A percentile compares a stretch with the other conserved stretches of the same genome.
These are phyloP conservation scores for Didymella pinodella DNA, from an alignment of 2,329 filamentous ascomycete genomes.

Conservation along the genomic window DNA sequence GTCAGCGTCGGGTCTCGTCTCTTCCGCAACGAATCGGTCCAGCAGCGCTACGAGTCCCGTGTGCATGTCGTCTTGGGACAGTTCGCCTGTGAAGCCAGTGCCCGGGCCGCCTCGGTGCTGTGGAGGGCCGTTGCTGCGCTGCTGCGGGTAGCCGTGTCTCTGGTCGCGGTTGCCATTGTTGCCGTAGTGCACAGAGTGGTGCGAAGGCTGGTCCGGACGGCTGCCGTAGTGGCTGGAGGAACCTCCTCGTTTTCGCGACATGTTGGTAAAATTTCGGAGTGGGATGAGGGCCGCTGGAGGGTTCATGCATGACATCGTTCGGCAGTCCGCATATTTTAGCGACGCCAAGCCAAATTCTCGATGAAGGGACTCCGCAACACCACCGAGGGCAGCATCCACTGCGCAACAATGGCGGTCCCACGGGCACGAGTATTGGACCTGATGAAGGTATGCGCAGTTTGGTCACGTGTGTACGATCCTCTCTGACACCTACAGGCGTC, in stretches of 20 bases:
- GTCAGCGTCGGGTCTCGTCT: conserved; percentile 35
- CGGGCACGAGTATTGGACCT: conserved; percentile 69
- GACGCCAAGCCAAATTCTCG: conserved; percentile 26
- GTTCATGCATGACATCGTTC: conserved; percentile 10
- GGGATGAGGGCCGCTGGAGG: not conserved
- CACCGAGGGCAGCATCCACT: conserved; percentile 15
- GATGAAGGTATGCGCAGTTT: conserved; percentile 69
- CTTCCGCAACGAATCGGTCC: conserved; percentile 41
- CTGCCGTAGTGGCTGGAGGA: conserved; percentile 32
- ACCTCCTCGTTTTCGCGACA: conserved; percentile 36
- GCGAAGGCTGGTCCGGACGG: conserved; percentile 14
- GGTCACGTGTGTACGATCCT: not conserved
- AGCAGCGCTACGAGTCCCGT: conserved; percentile 43
- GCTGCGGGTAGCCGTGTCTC: conserved; percentile 12
- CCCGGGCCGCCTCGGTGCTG: conserved; percentile 3
- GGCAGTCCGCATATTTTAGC: conserved; percentile 23
- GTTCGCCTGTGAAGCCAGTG: conserved; percentile 15
- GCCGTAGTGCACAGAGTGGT: conserved; percentile 10
- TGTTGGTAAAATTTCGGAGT: conserved; percentile 6
- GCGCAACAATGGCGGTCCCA: conserved; percentile 58
- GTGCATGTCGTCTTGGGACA: conserved; percentile 37
- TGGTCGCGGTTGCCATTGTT: conserved; percentile 11
- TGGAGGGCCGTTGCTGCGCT: conserved; percentile 17
- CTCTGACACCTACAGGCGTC: conserved; percentile 67
- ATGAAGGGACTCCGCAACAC: conserved; percentile 26